Evolutionary conservation across 805 yeast genomes (phyloP), one percentile per base, ranked within the genome.

Genomic region (Kurtzmaniella fragi): DNA sequence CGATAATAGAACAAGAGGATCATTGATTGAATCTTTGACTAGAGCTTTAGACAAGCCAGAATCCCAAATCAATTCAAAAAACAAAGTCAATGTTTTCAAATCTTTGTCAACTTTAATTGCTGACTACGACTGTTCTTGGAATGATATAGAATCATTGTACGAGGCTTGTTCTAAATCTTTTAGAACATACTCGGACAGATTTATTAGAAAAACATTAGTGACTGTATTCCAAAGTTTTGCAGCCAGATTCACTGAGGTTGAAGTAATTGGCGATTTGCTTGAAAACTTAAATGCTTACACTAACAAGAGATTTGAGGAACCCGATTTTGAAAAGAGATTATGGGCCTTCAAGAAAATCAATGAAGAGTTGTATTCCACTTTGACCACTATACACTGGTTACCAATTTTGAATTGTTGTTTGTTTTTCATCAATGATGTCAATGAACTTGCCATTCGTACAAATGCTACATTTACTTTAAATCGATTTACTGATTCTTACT

Each of bases 401-500:
- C 96, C 96, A 2, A 51, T 93, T 3, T 41, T 93, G 15, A 75
- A 82, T 55, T 77, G 80, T 39, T 70, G 80, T 41, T 67, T 93
- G 30, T 88, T 64, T 53, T 85, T 77, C 54, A 75, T 93, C 41
- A 78, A 79, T 41, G 95, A 87, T 50, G 80, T 79, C 28, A 81
- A 78, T 11, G 99, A 91, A 58, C 67, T 84, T 35, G 82, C 95
- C 0, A 64, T 91, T 42, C 74, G 97, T 59, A 74, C 85, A 0
- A 86, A 85, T 52, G 86, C 96, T 2, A 61, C 85, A 0, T 80
- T 74, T 46, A 62, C 79, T 0, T 56, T 91, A 41, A 72, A 70
- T 40, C 67, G 83, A 35, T 87, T 81, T 54, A 61, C 85, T 34
- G 96, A 88, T 48, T 67, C 76, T 32, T 56, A 65, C 15, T 61